Evolutionary conservation across 768 basidiomycete species (phyloP).

Genomic region (Boletus pseudo-olivaceus): DNA sequence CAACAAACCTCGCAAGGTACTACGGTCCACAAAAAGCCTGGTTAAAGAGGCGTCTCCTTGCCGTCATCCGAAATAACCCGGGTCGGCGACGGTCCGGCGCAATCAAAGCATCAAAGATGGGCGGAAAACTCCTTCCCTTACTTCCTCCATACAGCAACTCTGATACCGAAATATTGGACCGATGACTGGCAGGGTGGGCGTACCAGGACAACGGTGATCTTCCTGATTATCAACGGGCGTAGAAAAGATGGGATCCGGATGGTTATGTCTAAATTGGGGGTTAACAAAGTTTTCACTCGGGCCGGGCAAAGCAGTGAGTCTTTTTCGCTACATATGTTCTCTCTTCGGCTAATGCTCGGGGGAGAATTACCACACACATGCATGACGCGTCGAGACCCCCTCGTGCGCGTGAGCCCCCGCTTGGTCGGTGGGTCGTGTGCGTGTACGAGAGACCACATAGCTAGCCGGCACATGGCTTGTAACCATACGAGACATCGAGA

Average conservation of each 20-base stretch:
- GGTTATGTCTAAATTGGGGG: slow-evolving; percentile 10
- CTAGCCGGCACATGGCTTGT: background rate
- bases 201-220: background rate
- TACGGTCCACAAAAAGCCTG: background rate
- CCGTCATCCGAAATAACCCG: background rate
- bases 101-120: background rate
- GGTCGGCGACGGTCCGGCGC: background rate
- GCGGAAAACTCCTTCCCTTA: background rate
- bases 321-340: background rate
- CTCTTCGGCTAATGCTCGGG: background rate
- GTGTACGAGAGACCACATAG: background rate
- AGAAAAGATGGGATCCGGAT: background rate
- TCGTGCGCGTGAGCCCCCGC: background rate
- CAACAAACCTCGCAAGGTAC: background rate
- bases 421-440: background rate
- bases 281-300: slow-evolving; percentile 3
- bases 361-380: background rate
- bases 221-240: background rate
- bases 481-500: background rate
- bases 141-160: slow-evolving; percentile 1
- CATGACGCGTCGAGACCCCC: background rate
- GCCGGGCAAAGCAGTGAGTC: background rate
- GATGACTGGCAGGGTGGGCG: background rate
- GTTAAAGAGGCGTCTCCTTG: background rate
- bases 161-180: background rate